phyloP scores from a whole-genome alignment of 495 filamentous ascomycete species.

The Podospora didyma region DNA sequence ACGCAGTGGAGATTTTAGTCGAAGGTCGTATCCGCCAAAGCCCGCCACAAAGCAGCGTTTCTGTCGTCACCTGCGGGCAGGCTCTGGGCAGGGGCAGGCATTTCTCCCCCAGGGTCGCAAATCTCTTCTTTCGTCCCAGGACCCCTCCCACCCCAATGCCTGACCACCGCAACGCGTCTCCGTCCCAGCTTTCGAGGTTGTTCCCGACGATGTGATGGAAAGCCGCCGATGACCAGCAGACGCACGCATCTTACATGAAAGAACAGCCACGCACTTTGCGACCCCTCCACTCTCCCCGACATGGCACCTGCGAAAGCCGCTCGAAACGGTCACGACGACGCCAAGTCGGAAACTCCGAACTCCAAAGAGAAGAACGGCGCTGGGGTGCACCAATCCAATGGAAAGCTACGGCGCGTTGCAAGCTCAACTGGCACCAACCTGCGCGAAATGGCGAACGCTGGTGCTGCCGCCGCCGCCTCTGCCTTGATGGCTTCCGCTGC shows the following conservation, averaged over 20 bases:
- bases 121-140: constrained; percentile 14
- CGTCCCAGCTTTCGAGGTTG: neutral
- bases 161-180: neutral
- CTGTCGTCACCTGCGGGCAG: too few species aligned
- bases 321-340: constrained; percentile 39
- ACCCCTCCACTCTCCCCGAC: constrained; percentile 3
- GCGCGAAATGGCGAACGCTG: constrained; percentile 35
- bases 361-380: constrained; percentile 43
- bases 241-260: neutral
- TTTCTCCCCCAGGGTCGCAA: constrained; percentile 6
- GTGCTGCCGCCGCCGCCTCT: constrained; percentile 18
- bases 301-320: constrained; percentile 36
- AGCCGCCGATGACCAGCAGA: neutral
- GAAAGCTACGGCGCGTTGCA: constrained; percentile 44
- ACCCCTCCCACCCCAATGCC: constrained; percentile 19
- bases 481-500: constrained; percentile 15
- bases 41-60: too few species aligned
- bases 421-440: constrained; percentile 42
- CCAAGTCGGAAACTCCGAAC: constrained; percentile 41
- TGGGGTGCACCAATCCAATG: constrained; percentile 33
- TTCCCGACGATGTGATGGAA: constrained; percentile 15
- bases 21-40: too few species aligned
- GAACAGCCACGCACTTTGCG: neutral
- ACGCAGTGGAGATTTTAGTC: too few species aligned
- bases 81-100: neutral